phyloP scores from a whole-genome alignment of 495 filamentous ascomycete genomes.

The Tuber microsphaerosporum region DNA sequence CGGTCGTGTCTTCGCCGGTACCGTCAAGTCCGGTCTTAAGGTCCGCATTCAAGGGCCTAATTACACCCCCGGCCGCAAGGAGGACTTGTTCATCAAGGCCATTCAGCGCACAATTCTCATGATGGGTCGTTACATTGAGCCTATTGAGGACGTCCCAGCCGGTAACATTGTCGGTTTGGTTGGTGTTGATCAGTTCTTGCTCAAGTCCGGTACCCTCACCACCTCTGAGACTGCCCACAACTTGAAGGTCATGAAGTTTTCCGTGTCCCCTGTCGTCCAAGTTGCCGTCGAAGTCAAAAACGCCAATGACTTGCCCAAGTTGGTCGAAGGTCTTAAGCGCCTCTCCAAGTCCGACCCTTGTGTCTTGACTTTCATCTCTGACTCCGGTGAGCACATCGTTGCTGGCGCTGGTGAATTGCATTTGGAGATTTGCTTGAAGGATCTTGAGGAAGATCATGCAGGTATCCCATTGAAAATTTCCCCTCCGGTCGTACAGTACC shows the following conservation, averaged over 20 bases:
- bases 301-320: slow-evolving; percentile 97
- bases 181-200: slow-evolving; percentile 99
- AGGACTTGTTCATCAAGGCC: slow-evolving; percentile 98
- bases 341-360: slow-evolving; percentile 99
- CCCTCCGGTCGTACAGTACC: slow-evolving; percentile 94
- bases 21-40: slow-evolving; percentile 93
- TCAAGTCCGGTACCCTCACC: slow-evolving; percentile 99
- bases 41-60: slow-evolving; percentile 99
- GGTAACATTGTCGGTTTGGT: slow-evolving; percentile 99
- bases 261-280: slow-evolving; percentile 96
- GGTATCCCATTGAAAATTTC: slow-evolving; percentile 94
- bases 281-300: slow-evolving; percentile 99
- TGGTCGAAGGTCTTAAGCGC: slow-evolving; percentile 99
- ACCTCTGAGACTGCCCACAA: slow-evolving; percentile 98
- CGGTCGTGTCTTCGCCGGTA: slow-evolving; percentile 99
- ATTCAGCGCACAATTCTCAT: slow-evolving; percentile 99
- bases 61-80: slow-evolving; percentile 96
- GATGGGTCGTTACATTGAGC: slow-evolving; percentile 99
- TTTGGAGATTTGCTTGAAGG: slow-evolving; percentile 99
- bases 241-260: slow-evolving; percentile 99
- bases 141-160: slow-evolving; percentile 97
- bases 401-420: slow-evolving; percentile 98
- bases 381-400: slow-evolving; percentile 96
- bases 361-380: slow-evolving; percentile 78
- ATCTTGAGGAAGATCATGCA: slow-evolving; percentile 99